A percentile compares a stretch with the other conserved stretches of the same genome.
Evolutionary conservation across 2,329 filamentous ascomycete species (phyloP).

Genomic region (Xylaria sp.): DNA sequence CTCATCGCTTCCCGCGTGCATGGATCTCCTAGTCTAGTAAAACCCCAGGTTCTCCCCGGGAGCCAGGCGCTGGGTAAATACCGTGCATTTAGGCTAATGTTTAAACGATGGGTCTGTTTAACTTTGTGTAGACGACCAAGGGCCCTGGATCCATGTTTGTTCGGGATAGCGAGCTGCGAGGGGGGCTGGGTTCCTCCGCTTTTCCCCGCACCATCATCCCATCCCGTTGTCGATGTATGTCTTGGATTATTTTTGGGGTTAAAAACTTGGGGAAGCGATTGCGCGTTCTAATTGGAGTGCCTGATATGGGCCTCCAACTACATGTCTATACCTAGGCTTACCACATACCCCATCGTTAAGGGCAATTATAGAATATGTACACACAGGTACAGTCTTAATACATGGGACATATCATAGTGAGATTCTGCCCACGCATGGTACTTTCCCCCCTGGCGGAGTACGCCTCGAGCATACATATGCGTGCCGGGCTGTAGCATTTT

Average conservation of each 20-base stretch:
- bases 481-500: no score
- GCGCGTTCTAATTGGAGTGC: no score
- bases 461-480: no score
- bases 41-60: neutral
- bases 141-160: constrained; percentile 11
- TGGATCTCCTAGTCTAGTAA: neutral
- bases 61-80: constrained; percentile 11
- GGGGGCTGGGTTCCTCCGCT: constrained; percentile 20
- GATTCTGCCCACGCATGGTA: no score
- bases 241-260: neutral
- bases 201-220: constrained; percentile 25
- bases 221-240: constrained; percentile 3
- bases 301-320: no score
- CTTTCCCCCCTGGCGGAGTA: no score
- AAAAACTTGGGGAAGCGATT: no score
- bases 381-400: no score
- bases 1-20: neutral
- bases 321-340: no score
- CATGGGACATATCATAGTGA: no score
- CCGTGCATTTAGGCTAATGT: constrained; percentile 35
- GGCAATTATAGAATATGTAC: no score
- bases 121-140: constrained; percentile 10
- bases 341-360: no score
- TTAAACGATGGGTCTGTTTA: constrained; percentile 28
- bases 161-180: constrained; percentile 32